Percentiles rank a stretch among this genome's conserved stretches.
These are phyloP conservation scores for Ceratobasidium sp. DNA, from an alignment of 1,284 basidiomycete species.

Conservation along the genomic window DNA sequence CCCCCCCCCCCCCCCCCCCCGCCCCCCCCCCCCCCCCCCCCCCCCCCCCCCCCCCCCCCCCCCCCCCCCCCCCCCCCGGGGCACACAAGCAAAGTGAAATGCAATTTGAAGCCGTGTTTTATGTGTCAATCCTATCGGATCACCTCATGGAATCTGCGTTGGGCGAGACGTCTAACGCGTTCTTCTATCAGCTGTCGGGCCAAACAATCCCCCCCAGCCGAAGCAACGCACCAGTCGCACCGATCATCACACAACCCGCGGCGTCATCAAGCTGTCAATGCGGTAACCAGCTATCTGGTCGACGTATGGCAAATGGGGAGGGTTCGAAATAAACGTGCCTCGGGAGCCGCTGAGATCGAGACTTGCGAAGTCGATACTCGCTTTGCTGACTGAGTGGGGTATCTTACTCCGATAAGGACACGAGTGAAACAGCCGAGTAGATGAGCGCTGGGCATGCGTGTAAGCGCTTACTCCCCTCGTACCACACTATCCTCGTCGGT, in stretches of 20 bases:
- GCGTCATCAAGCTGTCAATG: background rate
- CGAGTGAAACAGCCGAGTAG: background rate
- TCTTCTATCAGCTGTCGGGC: background rate
- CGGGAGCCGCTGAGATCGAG: background rate
- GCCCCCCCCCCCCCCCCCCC: no score
- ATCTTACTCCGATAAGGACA: background rate
- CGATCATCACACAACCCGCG: background rate
- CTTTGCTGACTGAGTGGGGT: background rate
- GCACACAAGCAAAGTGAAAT: no score
- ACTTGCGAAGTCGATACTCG: background rate
- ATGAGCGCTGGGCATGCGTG: no score
- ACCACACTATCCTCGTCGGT: background rate
- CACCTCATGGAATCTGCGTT: background rate
- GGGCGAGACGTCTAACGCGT: background rate
- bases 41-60: no score
- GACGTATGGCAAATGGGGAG: background rate
- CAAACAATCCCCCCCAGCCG: background rate
- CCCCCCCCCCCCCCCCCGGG: no score
- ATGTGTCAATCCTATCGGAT: background rate
- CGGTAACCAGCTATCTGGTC: background rate
- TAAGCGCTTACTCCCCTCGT: no score
- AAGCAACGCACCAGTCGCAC: background rate
- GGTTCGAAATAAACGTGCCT: background rate
- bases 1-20: no score
- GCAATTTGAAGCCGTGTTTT: no score